Evolutionary conservation across 2,329 filamentous ascomycete genomes (phyloP).

Genomic region (Botryotinia narcissicola): DNA sequence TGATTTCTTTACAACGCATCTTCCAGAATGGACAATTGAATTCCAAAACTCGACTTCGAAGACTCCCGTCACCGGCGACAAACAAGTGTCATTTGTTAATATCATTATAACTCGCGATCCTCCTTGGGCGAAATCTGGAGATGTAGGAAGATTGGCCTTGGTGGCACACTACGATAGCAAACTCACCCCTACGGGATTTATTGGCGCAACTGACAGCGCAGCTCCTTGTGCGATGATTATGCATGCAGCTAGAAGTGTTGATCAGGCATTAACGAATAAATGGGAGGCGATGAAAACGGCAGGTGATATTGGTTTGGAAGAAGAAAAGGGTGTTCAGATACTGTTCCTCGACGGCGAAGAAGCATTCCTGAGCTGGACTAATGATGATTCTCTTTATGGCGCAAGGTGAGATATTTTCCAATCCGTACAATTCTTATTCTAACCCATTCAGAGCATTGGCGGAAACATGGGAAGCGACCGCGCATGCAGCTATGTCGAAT

Average conservation of each 20-base stretch:
- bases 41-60: slow-evolving; percentile 88
- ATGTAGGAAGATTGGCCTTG: slow-evolving; percentile 77
- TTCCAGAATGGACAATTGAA: slow-evolving; percentile 76
- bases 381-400: slow-evolving; percentile 83
- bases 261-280: slow-evolving; percentile 74
- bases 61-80: slow-evolving; percentile 71
- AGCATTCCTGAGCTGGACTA: slow-evolving; percentile 78
- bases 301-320: slow-evolving; percentile 61
- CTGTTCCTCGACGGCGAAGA: slow-evolving; percentile 92
- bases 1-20: slow-evolving; percentile 70
- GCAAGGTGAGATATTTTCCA: slow-evolving; percentile 57
- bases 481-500: slow-evolving; percentile 68
- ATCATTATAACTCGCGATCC: slow-evolving; percentile 85
- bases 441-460: slow-evolving; percentile 62
- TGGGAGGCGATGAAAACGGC: slow-evolving; percentile 71
- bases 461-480: slow-evolving; percentile 70
- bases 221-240: slow-evolving; percentile 92
- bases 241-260: slow-evolving; percentile 78
- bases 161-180: slow-evolving; percentile 95
- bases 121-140: slow-evolving; percentile 71
- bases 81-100: slow-evolving; percentile 79
- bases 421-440: slow-evolving; percentile 6
- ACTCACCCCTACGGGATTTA: slow-evolving; percentile 75
- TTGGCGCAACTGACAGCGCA: slow-evolving; percentile 91
- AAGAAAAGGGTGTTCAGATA: slow-evolving; percentile 82